phyloP scores from a whole-genome alignment of 1,284 basidiomycete species.

The Sanguinoderma infundibulare region DNA sequence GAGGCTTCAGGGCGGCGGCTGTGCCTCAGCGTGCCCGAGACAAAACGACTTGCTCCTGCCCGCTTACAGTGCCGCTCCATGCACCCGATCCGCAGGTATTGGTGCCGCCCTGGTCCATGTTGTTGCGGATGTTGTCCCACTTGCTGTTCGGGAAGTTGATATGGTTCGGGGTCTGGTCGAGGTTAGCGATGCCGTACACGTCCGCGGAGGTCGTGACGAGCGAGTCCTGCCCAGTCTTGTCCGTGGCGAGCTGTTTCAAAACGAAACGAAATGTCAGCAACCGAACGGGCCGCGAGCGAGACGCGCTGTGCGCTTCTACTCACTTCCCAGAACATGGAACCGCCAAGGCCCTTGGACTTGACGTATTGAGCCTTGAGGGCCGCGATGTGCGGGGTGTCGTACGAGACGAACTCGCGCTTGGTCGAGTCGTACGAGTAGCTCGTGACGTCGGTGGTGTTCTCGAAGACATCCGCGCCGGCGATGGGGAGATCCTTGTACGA shows the following conservation, averaged over 20 bases:
- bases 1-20: too few species aligned
- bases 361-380: slow-evolving; percentile 81
- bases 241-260: slow-evolving; percentile 57
- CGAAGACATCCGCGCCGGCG: slow-evolving; percentile 59
- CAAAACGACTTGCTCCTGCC: too few species aligned
- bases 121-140: slow-evolving; percentile 70
- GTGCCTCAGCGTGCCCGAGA: too few species aligned
- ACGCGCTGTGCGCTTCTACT: slow-evolving; percentile 25
- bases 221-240: slow-evolving; percentile 60
- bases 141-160: slow-evolving; percentile 66
- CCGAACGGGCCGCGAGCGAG: background rate
- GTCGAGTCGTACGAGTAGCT: slow-evolving; percentile 79
- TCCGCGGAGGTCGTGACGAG: slow-evolving; percentile 56
- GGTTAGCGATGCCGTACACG: slow-evolving; percentile 50
- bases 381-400: slow-evolving; percentile 81
- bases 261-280: background rate
- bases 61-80: too few species aligned
- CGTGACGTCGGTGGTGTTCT: slow-evolving; percentile 77
- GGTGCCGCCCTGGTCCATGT: slow-evolving; percentile 50
- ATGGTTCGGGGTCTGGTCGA: slow-evolving; percentile 76
- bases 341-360: slow-evolving; percentile 63
- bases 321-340: slow-evolving; percentile 85
- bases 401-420: slow-evolving; percentile 72
- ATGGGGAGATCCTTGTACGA: slow-evolving; percentile 80
- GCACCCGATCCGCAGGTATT: too few species aligned